phyloP scores from a whole-genome alignment of 1,284 basidiomycete genomes.

The Clitocybe nebularis region DNA sequence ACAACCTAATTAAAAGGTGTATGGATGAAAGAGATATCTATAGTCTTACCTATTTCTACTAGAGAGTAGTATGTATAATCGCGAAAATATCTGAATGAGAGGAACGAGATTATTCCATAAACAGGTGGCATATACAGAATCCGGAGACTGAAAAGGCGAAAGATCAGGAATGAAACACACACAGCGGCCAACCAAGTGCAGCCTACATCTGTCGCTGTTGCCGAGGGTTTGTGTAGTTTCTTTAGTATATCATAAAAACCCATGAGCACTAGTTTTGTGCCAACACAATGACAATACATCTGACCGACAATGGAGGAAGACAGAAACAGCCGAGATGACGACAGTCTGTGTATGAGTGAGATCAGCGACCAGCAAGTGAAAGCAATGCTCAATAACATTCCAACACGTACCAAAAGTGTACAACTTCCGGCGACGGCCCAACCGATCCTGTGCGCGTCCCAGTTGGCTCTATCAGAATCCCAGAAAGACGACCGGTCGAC shows the following conservation, averaged over 20 bases:
- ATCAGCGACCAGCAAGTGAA: no score
- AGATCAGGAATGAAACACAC: background rate
- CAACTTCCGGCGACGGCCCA: constrained; percentile 32
- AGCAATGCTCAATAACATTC: background rate
- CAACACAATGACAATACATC: no score
- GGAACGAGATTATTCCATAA: constrained; percentile 73
- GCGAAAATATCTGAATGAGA: constrained; percentile 80
- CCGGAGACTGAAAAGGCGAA: constrained; percentile 1
- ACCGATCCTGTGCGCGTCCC: constrained; percentile 30
- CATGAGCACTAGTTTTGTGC: no score
- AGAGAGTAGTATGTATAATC: constrained; percentile 78
- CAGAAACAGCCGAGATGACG: constrained; percentile 50
- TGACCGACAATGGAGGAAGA: constrained; percentile 59
- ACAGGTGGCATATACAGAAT: constrained; percentile 6
- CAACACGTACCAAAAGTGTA: constrained; percentile 46
- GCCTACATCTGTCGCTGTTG: constrained; percentile 77
- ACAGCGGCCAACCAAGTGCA: background rate
- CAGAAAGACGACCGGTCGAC: background rate
- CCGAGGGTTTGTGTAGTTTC: constrained; percentile 61
- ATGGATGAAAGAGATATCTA: background rate
- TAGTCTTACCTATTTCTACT: constrained; percentile 56
- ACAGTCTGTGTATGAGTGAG: constrained; percentile 62
- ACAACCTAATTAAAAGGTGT: constrained; percentile 2
- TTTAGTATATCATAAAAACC: no score
- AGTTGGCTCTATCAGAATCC: constrained; percentile 22